phyloP scores from a whole-genome alignment of 306 rosid species.

The Datisca glomerata region DNA sequence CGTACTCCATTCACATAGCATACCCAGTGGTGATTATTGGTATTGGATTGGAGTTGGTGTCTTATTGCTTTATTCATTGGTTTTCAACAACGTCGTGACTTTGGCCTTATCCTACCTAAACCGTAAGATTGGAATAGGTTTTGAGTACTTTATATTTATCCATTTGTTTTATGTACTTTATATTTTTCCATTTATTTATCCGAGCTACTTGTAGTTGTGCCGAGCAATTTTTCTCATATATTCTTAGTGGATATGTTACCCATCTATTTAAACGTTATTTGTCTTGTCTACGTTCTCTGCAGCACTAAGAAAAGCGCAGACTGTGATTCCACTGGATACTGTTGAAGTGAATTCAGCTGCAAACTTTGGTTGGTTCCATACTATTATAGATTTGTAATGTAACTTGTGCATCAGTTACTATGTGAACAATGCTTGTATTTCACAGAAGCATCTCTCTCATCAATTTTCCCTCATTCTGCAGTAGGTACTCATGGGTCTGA shows the following conservation, averaged over 20 bases:
- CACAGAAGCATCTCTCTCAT: conserved; percentile 5
- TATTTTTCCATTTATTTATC: too few relatives aligned
- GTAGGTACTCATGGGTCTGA: conserved; percentile 13
- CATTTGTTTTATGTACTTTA: too few relatives aligned
- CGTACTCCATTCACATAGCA: conserved; percentile 33
- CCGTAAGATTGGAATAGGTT: too few relatives aligned
- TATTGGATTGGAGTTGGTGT: conserved; percentile 60
- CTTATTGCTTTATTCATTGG: conserved; percentile 26
- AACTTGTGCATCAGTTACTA: too few relatives aligned
- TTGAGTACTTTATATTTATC: too few relatives aligned
- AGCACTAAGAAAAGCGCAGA: conserved; percentile 51
- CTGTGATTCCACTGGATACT: conserved; percentile 34
- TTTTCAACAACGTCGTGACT: conserved; percentile 57
- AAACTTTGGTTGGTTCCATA: conserved; percentile 32
- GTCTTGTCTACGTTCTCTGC: conserved; percentile 7
- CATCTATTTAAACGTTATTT: conserved; percentile 6
- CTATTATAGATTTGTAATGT: conserved; percentile 11
- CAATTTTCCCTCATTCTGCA: conserved; percentile 19
- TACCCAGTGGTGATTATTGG: conserved; percentile 57
- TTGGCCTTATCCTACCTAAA: conserved; percentile 61
- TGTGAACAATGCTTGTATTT: too few relatives aligned
- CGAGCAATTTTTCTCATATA: too few relatives aligned
- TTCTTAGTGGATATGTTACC: too few relatives aligned
- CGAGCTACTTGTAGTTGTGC: too few relatives aligned
- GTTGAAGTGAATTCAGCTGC: conserved; percentile 22